phyloP scores from a whole-genome alignment of 805 yeast genomes.

The Metschnikowia baotianmanensis region DNA sequence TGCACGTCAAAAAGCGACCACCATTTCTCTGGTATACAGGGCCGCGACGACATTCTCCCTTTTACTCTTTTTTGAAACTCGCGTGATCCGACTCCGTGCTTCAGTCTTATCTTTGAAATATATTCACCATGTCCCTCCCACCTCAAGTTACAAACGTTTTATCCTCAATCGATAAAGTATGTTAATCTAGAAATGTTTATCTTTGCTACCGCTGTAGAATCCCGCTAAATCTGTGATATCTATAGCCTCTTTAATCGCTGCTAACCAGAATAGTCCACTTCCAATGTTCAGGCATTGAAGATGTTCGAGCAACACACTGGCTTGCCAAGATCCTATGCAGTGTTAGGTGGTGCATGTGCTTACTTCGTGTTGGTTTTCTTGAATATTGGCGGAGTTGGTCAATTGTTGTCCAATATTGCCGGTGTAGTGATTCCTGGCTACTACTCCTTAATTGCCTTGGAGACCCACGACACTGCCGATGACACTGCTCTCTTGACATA shows the following conservation, averaged over 20 bases:
- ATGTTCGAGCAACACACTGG: conserved; percentile 45
- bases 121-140: conserved; percentile 16
- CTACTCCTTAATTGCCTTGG: conserved; percentile 79
- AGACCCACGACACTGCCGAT: conserved; percentile 64
- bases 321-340: conserved; percentile 83
- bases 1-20: neutral
- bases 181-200: conserved; percentile 5
- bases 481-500: conserved; percentile 89
- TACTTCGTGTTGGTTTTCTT: conserved; percentile 80
- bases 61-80: conserved; percentile 2
- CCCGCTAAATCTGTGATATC: neutral
- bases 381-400: conserved; percentile 94
- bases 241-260: neutral
- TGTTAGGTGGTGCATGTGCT: conserved; percentile 57
- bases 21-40: conserved; percentile 5
- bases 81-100: conserved; percentile 1
- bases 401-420: conserved; percentile 86
- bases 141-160: conserved; percentile 18
- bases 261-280: conserved; percentile 28
- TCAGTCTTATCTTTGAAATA: neutral
- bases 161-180: conserved; percentile 19
- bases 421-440: conserved; percentile 91
- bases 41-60: conserved; percentile 5
- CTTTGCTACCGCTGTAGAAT: neutral
- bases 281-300: conserved; percentile 29